phyloP scores from a whole-genome alignment of 1,284 basidiomycete genomes.

The Cryptococcus neoformans region DNA sequence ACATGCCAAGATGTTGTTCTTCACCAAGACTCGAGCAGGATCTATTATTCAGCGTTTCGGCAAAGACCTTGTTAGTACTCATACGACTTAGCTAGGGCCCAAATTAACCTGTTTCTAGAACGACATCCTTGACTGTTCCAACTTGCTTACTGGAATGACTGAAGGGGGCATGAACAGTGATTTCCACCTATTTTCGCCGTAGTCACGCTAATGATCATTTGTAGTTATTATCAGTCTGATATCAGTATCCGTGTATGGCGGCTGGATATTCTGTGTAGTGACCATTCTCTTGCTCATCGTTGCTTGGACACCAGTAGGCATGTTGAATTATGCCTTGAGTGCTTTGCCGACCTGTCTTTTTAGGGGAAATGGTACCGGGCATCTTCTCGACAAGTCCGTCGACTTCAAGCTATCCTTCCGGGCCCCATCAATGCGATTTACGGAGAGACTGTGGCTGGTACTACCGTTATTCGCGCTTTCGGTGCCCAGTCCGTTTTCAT shows the following conservation, averaged over 20 bases:
- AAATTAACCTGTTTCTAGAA: constrained; percentile 4
- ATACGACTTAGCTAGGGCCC: not conserved
- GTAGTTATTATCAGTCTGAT: constrained; percentile 22
- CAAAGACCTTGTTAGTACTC: constrained; percentile 24
- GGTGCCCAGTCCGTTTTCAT: constrained; percentile 27
- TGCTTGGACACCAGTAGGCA: constrained; percentile 18
- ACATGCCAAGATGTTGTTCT: constrained; percentile 31
- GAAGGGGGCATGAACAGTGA: constrained; percentile 12
- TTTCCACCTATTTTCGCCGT: not conserved
- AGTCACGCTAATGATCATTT: not conserved
- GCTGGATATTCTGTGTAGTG: constrained; percentile 20
- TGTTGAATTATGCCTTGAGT: too few relatives aligned
- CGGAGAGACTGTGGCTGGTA: constrained; percentile 34
- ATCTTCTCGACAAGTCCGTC: constrained; percentile 21
- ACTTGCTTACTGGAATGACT: constrained; percentile 12
- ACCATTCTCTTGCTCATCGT: constrained; percentile 9
- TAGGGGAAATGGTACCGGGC: constrained; percentile 19
- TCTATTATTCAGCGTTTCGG: constrained; percentile 38
- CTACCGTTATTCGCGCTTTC: constrained; percentile 35
- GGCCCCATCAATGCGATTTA: constrained; percentile 35
- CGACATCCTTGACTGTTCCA: constrained; percentile 17
- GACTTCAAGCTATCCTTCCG: constrained; percentile 22
- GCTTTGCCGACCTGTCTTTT: too few relatives aligned
- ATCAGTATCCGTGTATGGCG: constrained; percentile 22
- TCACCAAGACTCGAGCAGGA: constrained; percentile 30